Evolutionary conservation across 805 yeast genomes (phyloP), one percentile per base, ranked within the genome.

Genomic region (Yarrowia sp.): DNA sequence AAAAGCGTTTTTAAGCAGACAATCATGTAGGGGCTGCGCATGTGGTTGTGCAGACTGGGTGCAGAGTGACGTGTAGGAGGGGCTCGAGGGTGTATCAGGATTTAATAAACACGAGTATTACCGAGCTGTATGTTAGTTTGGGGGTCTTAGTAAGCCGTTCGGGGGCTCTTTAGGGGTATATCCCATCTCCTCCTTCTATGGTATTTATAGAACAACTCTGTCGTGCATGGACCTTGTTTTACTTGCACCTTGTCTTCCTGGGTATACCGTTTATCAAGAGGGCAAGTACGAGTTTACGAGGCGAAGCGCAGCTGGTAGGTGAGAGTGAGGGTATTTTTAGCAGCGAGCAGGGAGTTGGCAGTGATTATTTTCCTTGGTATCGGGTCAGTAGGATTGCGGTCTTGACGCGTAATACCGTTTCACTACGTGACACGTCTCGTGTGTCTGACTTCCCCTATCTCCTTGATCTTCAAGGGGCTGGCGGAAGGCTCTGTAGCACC

Each of bases 231-330:
- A 52, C 19, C 43, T n/a, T 53, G 22, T 53, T 36, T 8, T 15
- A n/a, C n/a, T n/a, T n/a, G n/a, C n/a, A n/a, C 52, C 8, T 48
- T 22, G 50, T 15, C 19, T 19, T 15, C 15, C 26, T 43, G 48
- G 36, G 52, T 48, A 16, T 36, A 35, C 35, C 56, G 58, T 53
- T 53, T 53, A 53, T 38, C 59, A 40, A 40, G 35, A 38, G 40
- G 59, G 45, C 59, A 53, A 53, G 42, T 52, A 16, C 40, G 56
- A 52, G 10, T 52, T 52, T 52, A 52, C 56, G 56, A 52, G 42
- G 42, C 56, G 56, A 52, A 52, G 56, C 56, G 56, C 56, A 52
- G 41, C 56, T 16, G n/a, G 42, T 41, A 52, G 56, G 56, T 26
- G 32, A 26, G 32, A 52, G 9, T 35, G 26, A 15, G 14, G 56